Base-by-base conservation (phyloP, 306 rosid genomes). In the Ceratonia siliqua region DNA sequence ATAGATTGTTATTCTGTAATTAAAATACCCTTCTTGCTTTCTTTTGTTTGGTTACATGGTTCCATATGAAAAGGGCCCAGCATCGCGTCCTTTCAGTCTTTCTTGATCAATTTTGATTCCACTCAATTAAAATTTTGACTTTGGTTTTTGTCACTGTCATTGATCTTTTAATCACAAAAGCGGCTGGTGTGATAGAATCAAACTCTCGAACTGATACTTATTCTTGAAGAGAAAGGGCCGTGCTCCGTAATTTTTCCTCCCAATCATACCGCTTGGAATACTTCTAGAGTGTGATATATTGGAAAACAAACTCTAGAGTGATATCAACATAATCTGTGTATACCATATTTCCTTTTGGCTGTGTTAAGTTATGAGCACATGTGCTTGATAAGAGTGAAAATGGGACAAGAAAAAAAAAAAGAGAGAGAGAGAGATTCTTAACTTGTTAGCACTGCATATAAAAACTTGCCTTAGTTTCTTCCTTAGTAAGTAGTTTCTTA, bases 11-110 rank as follows among this genome's bases (percentile, higher is more conserved):
- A 57, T 59, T 59, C 1, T 35, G 38, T 30, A 12, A 25, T 66
- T 33, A 14, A 33, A 32, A 59, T 72, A 50, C 6, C 24, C 24
- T 15, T 48, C 57, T 49, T 21, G 17, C 5, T 56, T 20, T 43
- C 15, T 30, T 63, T 82, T 58, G 52, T 50, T 50, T 54, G 24
- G 7, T 41, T 52, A 43, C 20, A 38, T 59, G 8, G 46, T 61
- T 82, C 62, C 52, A 45, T 38, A 73, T 21, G 20, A n/a, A 33
- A 22, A 32, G 70, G 78, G 52, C 70, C 74, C 10, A 32, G 32
- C 15, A 6, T 55, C 0, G 27, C 61, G 57, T 45, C 41, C 27
- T 45, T n/a, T 66, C 56, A 11, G 35, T 21, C 5, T 28, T 13
- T 50, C 6, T 18, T 8, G 27, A 20, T 50, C 5, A 18, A 50